Conservation (phyloP, 129 eudicot genomes). For the Saussurea involucrata region DNA sequence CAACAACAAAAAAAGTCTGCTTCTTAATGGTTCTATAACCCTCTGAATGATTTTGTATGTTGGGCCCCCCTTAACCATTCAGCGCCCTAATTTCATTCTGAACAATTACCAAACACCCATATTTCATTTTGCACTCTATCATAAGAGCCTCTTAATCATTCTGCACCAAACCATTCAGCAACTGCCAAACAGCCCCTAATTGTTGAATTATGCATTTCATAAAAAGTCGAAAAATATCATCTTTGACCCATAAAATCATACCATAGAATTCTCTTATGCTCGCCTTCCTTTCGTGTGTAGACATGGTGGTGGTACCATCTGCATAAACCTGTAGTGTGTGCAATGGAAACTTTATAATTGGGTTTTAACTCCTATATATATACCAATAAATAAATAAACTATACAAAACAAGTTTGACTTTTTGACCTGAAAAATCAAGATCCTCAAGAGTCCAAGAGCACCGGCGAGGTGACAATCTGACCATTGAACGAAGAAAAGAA, state of each 20-base stretch:
- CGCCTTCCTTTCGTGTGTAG: conserved; percentile 86
- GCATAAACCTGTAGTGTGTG: conserved; percentile 59
- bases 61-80: neutral
- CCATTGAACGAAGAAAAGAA: conserved; percentile 92
- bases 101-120: too few relatives aligned
- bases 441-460: conserved; percentile 81
- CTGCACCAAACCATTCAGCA: too few relatives aligned
- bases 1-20: too few relatives aligned
- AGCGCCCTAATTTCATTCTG: too few relatives aligned
- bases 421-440: conserved; percentile 76
- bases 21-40: too few relatives aligned
- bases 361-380: neutral
- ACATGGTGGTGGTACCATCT: conserved; percentile 97
- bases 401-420: neutral
- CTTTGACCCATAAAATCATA: conserved; percentile 19
- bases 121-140: too few relatives aligned
- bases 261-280: conserved; percentile 91
- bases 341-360: conserved; percentile 7
- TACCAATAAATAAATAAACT: neutral
- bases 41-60: too few relatives aligned
- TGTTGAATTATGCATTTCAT: neutral
- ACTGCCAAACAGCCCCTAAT: neutral
- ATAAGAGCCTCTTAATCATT: too few relatives aligned
- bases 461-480: conserved; percentile 91
- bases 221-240: neutral